Conservation (phyloP, 139 green algal species). For the Edaphochlamys debaryana region DNA sequence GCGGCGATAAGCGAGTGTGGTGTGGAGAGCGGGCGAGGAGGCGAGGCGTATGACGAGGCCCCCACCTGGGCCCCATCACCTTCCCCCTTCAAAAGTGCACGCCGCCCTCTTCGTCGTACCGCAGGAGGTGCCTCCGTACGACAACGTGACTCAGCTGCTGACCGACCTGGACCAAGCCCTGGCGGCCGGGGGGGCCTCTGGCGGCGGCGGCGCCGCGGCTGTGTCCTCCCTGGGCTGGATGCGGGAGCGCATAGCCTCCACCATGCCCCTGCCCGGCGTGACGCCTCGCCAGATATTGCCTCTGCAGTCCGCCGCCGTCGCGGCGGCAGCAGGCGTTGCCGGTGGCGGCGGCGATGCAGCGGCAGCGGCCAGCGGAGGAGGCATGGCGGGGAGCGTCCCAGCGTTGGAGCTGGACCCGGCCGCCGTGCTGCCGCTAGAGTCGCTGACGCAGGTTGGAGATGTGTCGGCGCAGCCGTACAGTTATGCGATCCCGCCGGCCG, state of each 20-base stretch:
- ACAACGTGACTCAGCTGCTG: slow-evolving; percentile 17
- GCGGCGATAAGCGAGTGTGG: too few species aligned
- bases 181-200: not conserved
- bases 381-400: not conserved
- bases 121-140: slow-evolving; percentile 39
- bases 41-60: too few species aligned
- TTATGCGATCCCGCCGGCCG: not conserved
- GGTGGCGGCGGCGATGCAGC: not conserved
- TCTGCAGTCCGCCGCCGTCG: not conserved
- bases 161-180: slow-evolving; percentile 25
- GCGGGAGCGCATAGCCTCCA: slow-evolving; percentile 9
- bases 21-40: too few species aligned
- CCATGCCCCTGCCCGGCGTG: slow-evolving; percentile 5
- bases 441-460: not conserved
- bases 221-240: not conserved
- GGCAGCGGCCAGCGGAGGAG: not conserved
- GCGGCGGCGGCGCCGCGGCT: not conserved
- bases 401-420: slow-evolving; percentile 16
- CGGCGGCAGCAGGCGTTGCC: not conserved
- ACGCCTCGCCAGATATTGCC: slow-evolving; percentile 1
- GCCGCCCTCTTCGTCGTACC: too few species aligned
- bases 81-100: too few species aligned
- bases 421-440: slow-evolving; percentile 24
- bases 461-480: slow-evolving; percentile 14
- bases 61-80: too few species aligned